Evolutionary conservation across 306 rosid genomes (phyloP).

Genomic region (Sophora flavescens): DNA sequence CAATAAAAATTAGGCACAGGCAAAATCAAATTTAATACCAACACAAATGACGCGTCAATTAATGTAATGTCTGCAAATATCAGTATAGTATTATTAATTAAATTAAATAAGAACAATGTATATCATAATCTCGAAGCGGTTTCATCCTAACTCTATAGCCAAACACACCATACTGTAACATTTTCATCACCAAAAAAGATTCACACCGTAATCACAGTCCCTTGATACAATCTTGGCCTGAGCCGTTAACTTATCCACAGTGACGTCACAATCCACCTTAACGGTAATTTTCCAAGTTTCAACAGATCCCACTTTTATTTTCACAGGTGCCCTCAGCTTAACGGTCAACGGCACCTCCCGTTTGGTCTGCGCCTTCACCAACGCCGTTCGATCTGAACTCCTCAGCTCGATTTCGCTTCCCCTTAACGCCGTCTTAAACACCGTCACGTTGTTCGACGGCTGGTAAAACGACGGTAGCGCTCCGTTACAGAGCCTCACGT

Average conservation of each 20-base stretch:
- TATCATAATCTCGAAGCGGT: background rate
- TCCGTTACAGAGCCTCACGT: constrained; percentile 59
- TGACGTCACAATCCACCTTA: constrained; percentile 60
- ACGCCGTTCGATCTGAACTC: constrained; percentile 34
- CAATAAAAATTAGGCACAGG: background rate
- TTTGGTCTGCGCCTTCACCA: constrained; percentile 47
- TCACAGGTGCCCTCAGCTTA: constrained; percentile 61
- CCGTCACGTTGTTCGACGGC: constrained; percentile 71
- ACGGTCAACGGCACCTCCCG: constrained; percentile 61
- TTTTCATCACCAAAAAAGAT: constrained; percentile 50
- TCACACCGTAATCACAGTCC: constrained; percentile 54
- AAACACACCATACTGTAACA: background rate
- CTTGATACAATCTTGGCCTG: constrained; percentile 59
- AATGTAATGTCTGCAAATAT: constrained; percentile 5
- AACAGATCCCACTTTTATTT: constrained; percentile 64
- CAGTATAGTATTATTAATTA: background rate
- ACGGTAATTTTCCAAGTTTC: constrained; percentile 72
- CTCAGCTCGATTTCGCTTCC: constrained; percentile 56
- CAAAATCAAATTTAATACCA: constrained; percentile 23
- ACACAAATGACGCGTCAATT: background rate
- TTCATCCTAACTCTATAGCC: background rate
- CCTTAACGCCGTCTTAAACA: constrained; percentile 53
- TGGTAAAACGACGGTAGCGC: constrained; percentile 70
- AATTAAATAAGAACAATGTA: background rate
- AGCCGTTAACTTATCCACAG: constrained; percentile 62